Evolutionary conservation across 441 rosid genomes (phyloP).

Genomic region (Erodium texanum): DNA sequence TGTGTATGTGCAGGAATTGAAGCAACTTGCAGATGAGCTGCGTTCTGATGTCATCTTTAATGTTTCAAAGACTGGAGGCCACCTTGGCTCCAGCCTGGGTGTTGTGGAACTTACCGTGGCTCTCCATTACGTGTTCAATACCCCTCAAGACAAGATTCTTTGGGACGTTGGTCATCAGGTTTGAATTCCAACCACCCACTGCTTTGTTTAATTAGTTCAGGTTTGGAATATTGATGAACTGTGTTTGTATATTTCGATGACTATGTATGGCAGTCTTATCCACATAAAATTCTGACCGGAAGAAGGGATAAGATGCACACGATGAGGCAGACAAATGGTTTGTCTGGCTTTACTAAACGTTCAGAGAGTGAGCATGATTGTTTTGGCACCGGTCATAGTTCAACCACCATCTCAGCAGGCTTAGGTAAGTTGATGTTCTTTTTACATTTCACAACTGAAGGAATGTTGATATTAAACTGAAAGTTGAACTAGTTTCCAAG

Average conservation of each 20-base stretch:
- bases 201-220: background rate
- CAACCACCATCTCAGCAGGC: slow-evolving; percentile 75
- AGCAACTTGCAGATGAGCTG: too few relatives aligned
- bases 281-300: slow-evolving; percentile 68
- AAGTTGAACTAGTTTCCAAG: too few relatives aligned
- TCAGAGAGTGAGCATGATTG: slow-evolving; percentile 61
- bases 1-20: too few relatives aligned
- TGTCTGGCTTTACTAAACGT: slow-evolving; percentile 71
- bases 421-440: slow-evolving; percentile 32
- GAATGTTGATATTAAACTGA: too few relatives aligned
- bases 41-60: slow-evolving; percentile 35
- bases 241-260: too few relatives aligned
- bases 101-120: slow-evolving; percentile 45
- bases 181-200: background rate
- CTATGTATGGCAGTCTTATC: slow-evolving; percentile 42
- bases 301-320: slow-evolving; percentile 65
- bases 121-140: slow-evolving; percentile 29
- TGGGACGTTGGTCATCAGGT: slow-evolving; percentile 92
- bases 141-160: background rate
- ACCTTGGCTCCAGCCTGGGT: slow-evolving; percentile 61
- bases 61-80: slow-evolving; percentile 65
- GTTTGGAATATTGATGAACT: background rate
- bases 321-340: slow-evolving; percentile 56
- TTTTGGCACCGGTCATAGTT: slow-evolving; percentile 65
- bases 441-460: too few relatives aligned